phyloP scores from a whole-genome alignment of 139 green algal species.

The Chlorella sp. region DNA sequence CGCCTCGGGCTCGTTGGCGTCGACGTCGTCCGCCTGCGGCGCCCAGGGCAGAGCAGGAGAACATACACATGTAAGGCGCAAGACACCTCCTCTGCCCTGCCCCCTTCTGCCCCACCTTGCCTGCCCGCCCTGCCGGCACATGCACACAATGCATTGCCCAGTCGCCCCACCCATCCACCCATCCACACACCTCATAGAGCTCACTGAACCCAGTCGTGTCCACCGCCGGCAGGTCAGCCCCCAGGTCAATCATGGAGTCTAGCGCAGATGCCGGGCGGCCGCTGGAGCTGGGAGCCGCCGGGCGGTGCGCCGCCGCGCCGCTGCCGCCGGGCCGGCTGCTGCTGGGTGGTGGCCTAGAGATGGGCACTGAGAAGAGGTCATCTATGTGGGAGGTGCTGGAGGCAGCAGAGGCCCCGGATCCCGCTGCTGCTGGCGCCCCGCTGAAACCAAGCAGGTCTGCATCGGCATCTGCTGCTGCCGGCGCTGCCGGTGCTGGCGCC shows the following conservation, averaged over 20 bases:
- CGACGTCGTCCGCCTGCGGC: background rate
- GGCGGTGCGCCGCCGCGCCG: background rate
- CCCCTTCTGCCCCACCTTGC: background rate
- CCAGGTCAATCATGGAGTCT: slow-evolving; percentile 59
- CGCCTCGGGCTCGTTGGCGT: slow-evolving; percentile 50
- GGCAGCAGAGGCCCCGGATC: background rate
- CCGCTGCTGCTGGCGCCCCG: background rate
- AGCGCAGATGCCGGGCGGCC: background rate
- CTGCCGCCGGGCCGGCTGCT: background rate
- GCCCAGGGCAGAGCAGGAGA: background rate
- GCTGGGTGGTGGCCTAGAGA: background rate
- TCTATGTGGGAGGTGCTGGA: slow-evolving; percentile 47
- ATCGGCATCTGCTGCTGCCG: background rate
- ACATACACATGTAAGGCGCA: no score
- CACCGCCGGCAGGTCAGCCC: slow-evolving; percentile 20
- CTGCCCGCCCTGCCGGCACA: background rate
- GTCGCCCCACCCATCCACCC: background rate
- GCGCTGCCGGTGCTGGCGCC: background rate
- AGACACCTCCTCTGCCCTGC: no score
- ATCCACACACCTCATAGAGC: slow-evolving; percentile 37
- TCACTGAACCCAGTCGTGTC: slow-evolving; percentile 30
- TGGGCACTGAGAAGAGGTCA: slow-evolving; percentile 46
- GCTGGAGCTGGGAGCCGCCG: background rate
- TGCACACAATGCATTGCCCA: background rate
- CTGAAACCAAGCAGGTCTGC: slow-evolving; percentile 39